These are phyloP conservation scores for Umbilicus rupestris DNA, from an alignment of 164 flowering plant genomes.

Conservation along the genomic window DNA sequence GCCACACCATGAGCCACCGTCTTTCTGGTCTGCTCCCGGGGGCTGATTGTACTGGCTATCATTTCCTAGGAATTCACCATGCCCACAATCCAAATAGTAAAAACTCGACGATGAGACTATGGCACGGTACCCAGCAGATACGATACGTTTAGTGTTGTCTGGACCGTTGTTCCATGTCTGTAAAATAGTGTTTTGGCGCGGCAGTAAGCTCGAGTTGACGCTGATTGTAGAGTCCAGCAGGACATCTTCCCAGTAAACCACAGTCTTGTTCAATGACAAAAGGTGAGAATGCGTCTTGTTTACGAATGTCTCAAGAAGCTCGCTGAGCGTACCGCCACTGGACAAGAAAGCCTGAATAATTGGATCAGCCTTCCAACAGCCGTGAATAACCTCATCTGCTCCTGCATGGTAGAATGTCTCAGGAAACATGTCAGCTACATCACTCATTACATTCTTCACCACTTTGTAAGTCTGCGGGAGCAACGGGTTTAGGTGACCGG, in stretches of 20 bases:
- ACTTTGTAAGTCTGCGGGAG: conserved; percentile 69
- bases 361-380: conserved; percentile 80
- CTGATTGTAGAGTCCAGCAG: conserved; percentile 36
- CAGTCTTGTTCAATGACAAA: conserved; percentile 49
- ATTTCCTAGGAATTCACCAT: conserved; percentile 72
- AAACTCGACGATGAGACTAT: conserved; percentile 75
- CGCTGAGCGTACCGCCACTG: conserved; percentile 48
- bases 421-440: conserved; percentile 54
- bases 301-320: conserved; percentile 58
- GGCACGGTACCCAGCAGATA: conserved; percentile 58
- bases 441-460: conserved; percentile 42
- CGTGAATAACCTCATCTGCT: conserved; percentile 68
- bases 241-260: conserved; percentile 86
- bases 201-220: conserved; percentile 37
- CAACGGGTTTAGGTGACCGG: conserved; percentile 88
- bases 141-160: conserved; percentile 56
- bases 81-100: conserved; percentile 92
- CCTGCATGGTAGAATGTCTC: conserved; percentile 77
- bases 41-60: conserved; percentile 43
- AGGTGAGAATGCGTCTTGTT: conserved; percentile 62
- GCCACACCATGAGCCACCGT: conserved; percentile 92
- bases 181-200: conserved; percentile 43
- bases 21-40: conserved; percentile 19
- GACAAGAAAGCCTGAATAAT: conserved; percentile 39
- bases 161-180: conserved; percentile 91